These are phyloP conservation scores for Termitomyces sp. DNA, from an alignment of 768 basidiomycete genomes.

Conservation along the genomic window DNA sequence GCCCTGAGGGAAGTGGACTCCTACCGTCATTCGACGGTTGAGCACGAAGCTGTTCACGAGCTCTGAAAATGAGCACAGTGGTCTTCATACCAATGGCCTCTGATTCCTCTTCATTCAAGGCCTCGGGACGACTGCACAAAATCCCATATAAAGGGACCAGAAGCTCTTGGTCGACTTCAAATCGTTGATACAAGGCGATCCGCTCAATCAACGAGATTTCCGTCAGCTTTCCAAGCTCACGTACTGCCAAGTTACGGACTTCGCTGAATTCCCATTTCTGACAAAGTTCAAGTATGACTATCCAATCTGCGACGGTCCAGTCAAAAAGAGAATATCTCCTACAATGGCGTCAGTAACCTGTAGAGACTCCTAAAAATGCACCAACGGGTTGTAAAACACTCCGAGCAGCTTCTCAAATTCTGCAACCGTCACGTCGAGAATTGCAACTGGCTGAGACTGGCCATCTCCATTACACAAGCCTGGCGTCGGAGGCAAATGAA, in stretches of 20 bases:
- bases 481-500: constrained; percentile 25
- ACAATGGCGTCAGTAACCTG: not conserved
- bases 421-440: constrained; percentile 27
- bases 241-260: constrained; percentile 44
- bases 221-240: constrained; percentile 21
- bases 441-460: constrained; percentile 30
- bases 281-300: constrained; percentile 46
- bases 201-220: constrained; percentile 7
- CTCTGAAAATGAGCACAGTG: constrained; percentile 42
- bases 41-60: constrained; percentile 45
- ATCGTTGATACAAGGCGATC: constrained; percentile 49
- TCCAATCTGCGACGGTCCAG: constrained; percentile 48
- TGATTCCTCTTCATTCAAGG: constrained; percentile 52
- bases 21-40: constrained; percentile 24
- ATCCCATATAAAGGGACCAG: constrained; percentile 48
- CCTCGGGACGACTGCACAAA: constrained; percentile 45
- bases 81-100: constrained; percentile 53
- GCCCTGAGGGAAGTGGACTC: constrained; percentile 30
- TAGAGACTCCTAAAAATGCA: not conserved
- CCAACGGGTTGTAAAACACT: constrained; percentile 55
- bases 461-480: constrained; percentile 29
- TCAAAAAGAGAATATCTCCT: constrained; percentile 56
- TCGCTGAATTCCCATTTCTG: constrained; percentile 40
- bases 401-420: constrained; percentile 47
- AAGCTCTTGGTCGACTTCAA: constrained; percentile 40